A percentile compares a stretch with the other conserved stretches of the same genome.
These are phyloP conservation scores for Parietaria judaica DNA, from an alignment of 306 rosid species.

Conservation along the genomic window DNA sequence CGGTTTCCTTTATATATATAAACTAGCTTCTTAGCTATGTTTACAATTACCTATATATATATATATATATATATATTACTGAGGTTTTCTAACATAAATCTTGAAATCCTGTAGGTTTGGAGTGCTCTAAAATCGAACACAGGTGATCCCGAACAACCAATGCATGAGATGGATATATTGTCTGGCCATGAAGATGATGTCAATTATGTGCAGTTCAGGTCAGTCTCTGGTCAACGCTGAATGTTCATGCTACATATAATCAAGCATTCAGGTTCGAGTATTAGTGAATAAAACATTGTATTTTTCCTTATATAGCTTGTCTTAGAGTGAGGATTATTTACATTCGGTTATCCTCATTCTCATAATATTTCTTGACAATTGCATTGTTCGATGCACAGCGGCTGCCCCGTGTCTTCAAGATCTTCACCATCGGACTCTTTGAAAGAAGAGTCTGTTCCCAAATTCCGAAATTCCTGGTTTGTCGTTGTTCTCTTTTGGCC, in stretches of 20 bases:
- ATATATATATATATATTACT: no score
- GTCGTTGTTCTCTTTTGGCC: constrained; percentile 11
- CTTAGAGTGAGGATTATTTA: no score
- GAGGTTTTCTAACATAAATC: neutral
- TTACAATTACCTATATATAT: no score
- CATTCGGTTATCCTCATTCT: constrained; percentile 5
- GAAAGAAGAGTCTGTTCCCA: constrained; percentile 59
- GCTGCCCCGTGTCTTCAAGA: constrained; percentile 73
- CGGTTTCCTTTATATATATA: no score
- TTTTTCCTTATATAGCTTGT: no score
- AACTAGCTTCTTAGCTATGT: no score
- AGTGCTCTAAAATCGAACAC: constrained; percentile 53
- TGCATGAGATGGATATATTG: constrained; percentile 73
- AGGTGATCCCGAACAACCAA: constrained; percentile 51
- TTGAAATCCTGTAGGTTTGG: constrained; percentile 63
- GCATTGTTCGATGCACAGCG: constrained; percentile 45
- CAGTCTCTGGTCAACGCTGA: constrained; percentile 13
- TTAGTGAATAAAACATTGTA: no score
- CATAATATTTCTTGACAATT: constrained; percentile 13
- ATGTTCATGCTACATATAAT: neutral
- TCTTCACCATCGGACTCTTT: constrained; percentile 41
- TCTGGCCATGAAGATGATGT: constrained; percentile 90
- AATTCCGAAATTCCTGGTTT: constrained; percentile 71
- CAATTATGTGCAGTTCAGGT: constrained; percentile 91
- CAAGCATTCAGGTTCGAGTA: no score